Percentiles rank a stretch among this genome's conserved stretches.
phyloP scores from a whole-genome alignment of 805 yeast species.

The Lipomyces anomalus region DNA sequence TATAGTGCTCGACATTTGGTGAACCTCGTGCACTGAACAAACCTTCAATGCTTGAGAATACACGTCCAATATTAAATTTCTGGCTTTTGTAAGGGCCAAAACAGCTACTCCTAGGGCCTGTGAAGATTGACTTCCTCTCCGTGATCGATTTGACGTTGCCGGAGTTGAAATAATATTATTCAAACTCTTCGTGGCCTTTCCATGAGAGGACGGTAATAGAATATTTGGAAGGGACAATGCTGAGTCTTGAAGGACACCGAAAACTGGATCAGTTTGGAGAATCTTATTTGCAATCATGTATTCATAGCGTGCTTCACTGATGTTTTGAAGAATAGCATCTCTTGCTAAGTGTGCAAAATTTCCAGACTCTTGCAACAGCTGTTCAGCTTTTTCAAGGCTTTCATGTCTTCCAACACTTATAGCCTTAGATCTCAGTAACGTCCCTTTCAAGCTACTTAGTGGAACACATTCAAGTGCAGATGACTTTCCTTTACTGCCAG shows the following conservation, averaged over 20 bases:
- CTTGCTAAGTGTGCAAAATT: neutral
- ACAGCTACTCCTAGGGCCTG: too few relatives aligned
- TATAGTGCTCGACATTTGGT: slow-evolving; percentile 1
- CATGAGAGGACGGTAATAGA: neutral
- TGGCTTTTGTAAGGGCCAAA: neutral
- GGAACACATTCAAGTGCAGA: neutral
- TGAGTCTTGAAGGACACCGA: slow-evolving; percentile 46
- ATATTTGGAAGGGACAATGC: slow-evolving; percentile 41
- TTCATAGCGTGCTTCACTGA: slow-evolving; percentile 14
- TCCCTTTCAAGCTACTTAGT: neutral
- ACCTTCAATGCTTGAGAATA: slow-evolving; percentile 4
- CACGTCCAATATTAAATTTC: slow-evolving; percentile 5
- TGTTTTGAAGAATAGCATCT: slow-evolving; percentile 15
- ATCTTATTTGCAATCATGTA: slow-evolving; percentile 20
- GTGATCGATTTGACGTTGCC: too few relatives aligned
- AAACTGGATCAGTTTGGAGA: slow-evolving; percentile 42
- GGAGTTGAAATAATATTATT: too few relatives aligned
- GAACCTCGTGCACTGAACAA: slow-evolving; percentile 10
- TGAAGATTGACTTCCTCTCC: too few relatives aligned
- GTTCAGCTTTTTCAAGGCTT: slow-evolving; percentile 5
- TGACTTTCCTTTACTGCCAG: too few relatives aligned
- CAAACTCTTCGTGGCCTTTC: too few relatives aligned
- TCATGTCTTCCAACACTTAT: neutral
- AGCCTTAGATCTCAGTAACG: neutral
- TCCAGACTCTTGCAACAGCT: neutral